phyloP scores from a whole-genome alignment of 1,284 basidiomycete genomes.

The Cryptococcus sp. region DNA sequence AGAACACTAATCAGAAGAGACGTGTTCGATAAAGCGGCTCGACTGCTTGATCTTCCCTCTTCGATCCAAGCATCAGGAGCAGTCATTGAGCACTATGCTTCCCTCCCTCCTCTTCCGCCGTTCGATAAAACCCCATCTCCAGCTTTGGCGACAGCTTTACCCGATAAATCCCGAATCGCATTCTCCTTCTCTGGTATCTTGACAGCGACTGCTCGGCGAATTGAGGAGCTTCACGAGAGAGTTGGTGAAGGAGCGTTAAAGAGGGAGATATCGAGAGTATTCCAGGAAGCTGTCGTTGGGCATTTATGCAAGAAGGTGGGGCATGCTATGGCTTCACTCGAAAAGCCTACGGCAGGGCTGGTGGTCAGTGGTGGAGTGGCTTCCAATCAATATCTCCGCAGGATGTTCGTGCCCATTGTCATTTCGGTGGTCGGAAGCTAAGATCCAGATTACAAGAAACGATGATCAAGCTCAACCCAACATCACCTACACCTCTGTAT shows the following conservation, averaged over 20 bases:
- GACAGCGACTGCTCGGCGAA: constrained; percentile 52
- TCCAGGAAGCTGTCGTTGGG: constrained; percentile 65
- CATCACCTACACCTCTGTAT: constrained; percentile 46
- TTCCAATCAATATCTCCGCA: constrained; percentile 67
- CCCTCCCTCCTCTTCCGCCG: constrained; percentile 23
- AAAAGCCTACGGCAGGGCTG: constrained; percentile 52
- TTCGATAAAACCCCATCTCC: constrained; percentile 40
- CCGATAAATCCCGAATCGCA: constrained; percentile 42
- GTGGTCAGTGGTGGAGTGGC: constrained; percentile 89
- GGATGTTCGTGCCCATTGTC: constrained; percentile 48
- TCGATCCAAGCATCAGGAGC: constrained; percentile 60
- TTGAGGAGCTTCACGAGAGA: constrained; percentile 7
- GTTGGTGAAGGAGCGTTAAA: constrained; percentile 12
- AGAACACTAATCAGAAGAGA: constrained; percentile 49
- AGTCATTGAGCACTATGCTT: constrained; percentile 64
- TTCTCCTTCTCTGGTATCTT: constrained; percentile 76
- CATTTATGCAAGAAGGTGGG: constrained; percentile 72
- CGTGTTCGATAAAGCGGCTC: constrained; percentile 73
- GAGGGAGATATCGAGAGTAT: constrained; percentile 58
- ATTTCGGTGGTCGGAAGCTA: neutral
- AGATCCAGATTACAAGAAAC: no score
- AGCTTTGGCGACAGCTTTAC: constrained; percentile 56
- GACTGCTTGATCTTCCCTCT: constrained; percentile 63
- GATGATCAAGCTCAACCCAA: no score
- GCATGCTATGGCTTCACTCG: constrained; percentile 55